Base-by-base conservation (phyloP, 345 rosid genomes). In the Mangifera indica region DNA sequence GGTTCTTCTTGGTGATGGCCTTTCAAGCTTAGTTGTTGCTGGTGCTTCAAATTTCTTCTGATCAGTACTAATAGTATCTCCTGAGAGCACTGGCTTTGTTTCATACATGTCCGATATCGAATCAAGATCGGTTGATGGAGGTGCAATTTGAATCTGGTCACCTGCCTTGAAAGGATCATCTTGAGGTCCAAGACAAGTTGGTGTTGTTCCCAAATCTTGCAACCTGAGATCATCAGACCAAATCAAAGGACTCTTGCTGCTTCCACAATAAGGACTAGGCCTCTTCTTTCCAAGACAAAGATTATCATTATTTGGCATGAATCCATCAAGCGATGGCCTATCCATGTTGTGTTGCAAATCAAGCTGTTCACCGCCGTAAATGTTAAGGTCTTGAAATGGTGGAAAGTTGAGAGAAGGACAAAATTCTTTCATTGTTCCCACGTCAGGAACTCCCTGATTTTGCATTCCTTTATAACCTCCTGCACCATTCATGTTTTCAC, bases 301-400 rank as follows among this genome's bases (percentile, higher is more conserved):
- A 78, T 76, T 80, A 11, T 84, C 81, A 49, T 75, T 83, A 76
- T 70, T 85, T 32, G 83, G 46, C 69, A 87, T 54, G 83, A 88
- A 86, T 13, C 75, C 83, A 66, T 84, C 86, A 22, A 82, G 79
- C 29, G 81, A 77, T 60, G 88, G 77, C 69, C 89, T 85, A 61
- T 91, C 93, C 77, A 91, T 85, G 84, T 81, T 83, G 62, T 84
- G 87, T 45, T 85, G 94, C 55, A 81, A 84, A 72, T 84, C 87
- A 5, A 83, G 79, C 14, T 83, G 87, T 53, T 83, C 85, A 58
- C 83, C 84, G 25, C 92, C 93, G 32, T 95, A 92, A 5, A 95
- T 82, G 85, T 91, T 92, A 52, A 93, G 97, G 85, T 96, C 99
- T 83, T 96, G 99, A 76, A 93, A 91, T 25, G 81, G 83, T 46